Evolutionary conservation across 2,329 filamentous ascomycete species (phyloP).

Genomic region (Knufia fluminis): DNA sequence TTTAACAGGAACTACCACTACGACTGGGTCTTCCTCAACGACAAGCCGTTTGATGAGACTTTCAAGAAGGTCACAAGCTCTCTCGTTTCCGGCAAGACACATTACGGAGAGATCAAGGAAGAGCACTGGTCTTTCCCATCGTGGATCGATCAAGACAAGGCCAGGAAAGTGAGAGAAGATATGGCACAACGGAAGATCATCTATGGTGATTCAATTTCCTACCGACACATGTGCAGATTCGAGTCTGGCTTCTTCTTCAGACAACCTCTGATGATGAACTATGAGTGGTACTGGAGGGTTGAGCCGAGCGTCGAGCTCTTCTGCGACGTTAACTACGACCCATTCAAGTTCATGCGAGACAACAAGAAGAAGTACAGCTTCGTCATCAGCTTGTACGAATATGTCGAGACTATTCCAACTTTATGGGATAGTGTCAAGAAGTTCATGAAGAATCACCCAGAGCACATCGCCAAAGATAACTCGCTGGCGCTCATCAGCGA

Average conservation of each 20-base stretch:
- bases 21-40: conserved; percentile 98
- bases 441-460: conserved; percentile 81
- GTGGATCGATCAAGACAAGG: conserved; percentile 92
- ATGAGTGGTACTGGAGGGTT: conserved; percentile 99
- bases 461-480: conserved; percentile 77
- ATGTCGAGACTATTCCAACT: conserved; percentile 89
- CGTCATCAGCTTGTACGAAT: conserved; percentile 90
- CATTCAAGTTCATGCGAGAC: conserved; percentile 93
- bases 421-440: conserved; percentile 93
- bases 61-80: conserved; percentile 89
- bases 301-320: conserved; percentile 94
- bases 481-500: conserved; percentile 86
- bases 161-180: conserved; percentile 79
- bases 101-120: conserved; percentile 78
- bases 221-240: conserved; percentile 98
- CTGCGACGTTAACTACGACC: conserved; percentile 92
- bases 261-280: conserved; percentile 85
- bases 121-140: conserved; percentile 98
- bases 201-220: conserved; percentile 93
- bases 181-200: conserved; percentile 95
- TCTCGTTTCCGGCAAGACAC: conserved; percentile 83
- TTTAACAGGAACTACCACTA: conserved; percentile 97
- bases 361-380: conserved; percentile 98
- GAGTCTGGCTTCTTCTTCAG: conserved; percentile 99
- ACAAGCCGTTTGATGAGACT: conserved; percentile 81